Evolutionary conservation across 1,139 yeast species (phyloP).

Genomic region (Candida glucosophila): DNA sequence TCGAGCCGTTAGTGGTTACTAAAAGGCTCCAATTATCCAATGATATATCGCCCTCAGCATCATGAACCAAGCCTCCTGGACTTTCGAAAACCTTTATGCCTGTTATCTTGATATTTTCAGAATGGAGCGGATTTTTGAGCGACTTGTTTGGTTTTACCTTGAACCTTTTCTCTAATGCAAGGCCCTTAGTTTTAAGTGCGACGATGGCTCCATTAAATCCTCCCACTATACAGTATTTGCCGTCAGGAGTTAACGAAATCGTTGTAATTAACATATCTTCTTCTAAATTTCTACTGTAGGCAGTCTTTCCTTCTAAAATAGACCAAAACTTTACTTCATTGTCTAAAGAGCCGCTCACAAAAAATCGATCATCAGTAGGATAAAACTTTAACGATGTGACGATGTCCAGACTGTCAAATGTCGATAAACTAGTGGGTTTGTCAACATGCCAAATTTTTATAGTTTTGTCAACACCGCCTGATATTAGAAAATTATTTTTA

Average conservation of each 20-base stretch:
- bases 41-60: conserved; percentile 7
- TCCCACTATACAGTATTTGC: conserved; percentile 60
- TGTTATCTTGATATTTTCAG: conserved; percentile 30
- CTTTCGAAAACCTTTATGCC: conserved; percentile 28
- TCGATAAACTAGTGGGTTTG: conserved; percentile 50
- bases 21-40: conserved; percentile 31
- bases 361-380: conserved; percentile 82
- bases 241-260: conserved; percentile 62
- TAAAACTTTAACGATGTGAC: conserved; percentile 80
- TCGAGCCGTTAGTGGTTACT: conserved; percentile 75
- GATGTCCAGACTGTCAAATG: conserved; percentile 69
- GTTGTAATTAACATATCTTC: conserved; percentile 65
- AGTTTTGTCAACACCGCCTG: conserved; percentile 83
- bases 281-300: conserved; percentile 28
- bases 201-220: conserved; percentile 71
- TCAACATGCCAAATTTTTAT: conserved; percentile 83
- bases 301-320: conserved; percentile 48
- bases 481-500: conserved; percentile 68
- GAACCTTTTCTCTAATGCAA: conserved; percentile 42
- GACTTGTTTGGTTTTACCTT: conserved; percentile 18
- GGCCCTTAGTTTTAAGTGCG: conserved; percentile 57
- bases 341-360: conserved; percentile 77
- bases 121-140: not conserved
- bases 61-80: conserved; percentile 5
- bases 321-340: conserved; percentile 78